Conservation (phyloP, 352 stramenopile genomes). For the Globisporangium cederbergense region DNA sequence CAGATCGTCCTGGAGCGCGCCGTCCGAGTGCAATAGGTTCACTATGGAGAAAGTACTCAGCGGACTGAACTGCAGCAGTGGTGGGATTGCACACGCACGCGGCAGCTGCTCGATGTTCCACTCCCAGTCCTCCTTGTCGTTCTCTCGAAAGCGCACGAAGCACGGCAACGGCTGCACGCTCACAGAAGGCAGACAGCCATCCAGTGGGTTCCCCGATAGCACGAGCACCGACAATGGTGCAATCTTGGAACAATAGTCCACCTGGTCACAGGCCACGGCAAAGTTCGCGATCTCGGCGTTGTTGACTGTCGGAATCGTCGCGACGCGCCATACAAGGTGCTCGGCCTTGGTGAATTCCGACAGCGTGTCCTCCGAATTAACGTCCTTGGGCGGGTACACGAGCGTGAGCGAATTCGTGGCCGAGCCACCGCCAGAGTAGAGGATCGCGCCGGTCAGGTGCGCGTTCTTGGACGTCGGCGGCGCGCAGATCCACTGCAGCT, state of each 20-base stretch:
- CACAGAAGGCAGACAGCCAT: conserved; percentile 55
- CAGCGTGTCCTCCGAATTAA: conserved; percentile 42
- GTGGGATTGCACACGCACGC: conserved; percentile 29
- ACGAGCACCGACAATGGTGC: conserved; percentile 61
- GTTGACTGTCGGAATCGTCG: conserved; percentile 41
- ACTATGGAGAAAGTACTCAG: conserved; percentile 45
- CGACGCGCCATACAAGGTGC: conserved; percentile 49
- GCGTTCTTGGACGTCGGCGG: conserved; percentile 52
- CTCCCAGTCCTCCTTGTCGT: conserved; percentile 70
- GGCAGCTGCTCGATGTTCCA: conserved; percentile 46
- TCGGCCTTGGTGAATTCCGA: conserved; percentile 52
- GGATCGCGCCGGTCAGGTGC: conserved; percentile 45
- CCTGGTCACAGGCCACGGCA: conserved; percentile 42
- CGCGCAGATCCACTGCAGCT: conserved; percentile 62
- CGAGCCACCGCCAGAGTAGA: conserved; percentile 35
- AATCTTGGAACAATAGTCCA: conserved; percentile 45
- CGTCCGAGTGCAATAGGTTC: conserved; percentile 34
- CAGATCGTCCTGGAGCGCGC: conserved; percentile 45
- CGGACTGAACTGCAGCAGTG: conserved; percentile 48
- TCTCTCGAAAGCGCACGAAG: conserved; percentile 47
- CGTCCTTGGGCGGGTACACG: conserved; percentile 33
- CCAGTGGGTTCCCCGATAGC: conserved; percentile 69
- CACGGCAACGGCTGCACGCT: conserved; percentile 65
- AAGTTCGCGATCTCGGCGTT: conserved; percentile 50
- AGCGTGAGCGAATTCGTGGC: conserved; percentile 37